A percentile compares a stretch with the other conserved stretches of the same genome.
Conservation (phyloP, 352 stramenopile species). For the Pythium oligandrum region DNA sequence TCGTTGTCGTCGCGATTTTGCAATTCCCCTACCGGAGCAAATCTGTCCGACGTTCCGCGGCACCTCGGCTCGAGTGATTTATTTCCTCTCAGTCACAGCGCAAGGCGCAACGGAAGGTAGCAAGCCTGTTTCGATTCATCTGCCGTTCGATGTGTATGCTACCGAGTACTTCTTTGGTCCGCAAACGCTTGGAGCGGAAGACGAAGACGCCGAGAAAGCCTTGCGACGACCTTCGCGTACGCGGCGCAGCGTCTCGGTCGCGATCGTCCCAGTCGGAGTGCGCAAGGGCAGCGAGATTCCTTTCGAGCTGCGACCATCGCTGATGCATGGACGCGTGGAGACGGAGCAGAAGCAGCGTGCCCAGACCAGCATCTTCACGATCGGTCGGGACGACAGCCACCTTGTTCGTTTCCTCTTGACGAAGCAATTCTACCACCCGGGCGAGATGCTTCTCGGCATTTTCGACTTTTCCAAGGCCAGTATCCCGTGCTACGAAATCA, state of each 20-base stretch:
- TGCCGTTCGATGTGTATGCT: slow-evolving; percentile 62
- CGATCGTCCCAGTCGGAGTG: slow-evolving; percentile 36
- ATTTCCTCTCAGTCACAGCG: slow-evolving; percentile 52
- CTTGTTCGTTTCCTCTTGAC: slow-evolving; percentile 53
- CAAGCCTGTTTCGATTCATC: slow-evolving; percentile 37
- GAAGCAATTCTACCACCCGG: slow-evolving; percentile 65
- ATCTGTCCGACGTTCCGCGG: slow-evolving; percentile 58
- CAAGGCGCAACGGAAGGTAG: slow-evolving; percentile 18
- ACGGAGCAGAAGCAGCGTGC: slow-evolving; percentile 44
- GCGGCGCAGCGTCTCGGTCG: slow-evolving; percentile 28
- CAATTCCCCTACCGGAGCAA: slow-evolving; percentile 37
- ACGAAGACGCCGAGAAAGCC: slow-evolving; percentile 5
- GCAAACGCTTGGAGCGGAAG: slow-evolving; percentile 22
- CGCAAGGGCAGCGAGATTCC: slow-evolving; percentile 57
- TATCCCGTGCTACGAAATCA: slow-evolving; percentile 47
- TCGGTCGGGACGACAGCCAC: slow-evolving; percentile 55
- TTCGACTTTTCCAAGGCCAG: slow-evolving; percentile 59
- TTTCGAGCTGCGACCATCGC: slow-evolving; percentile 54
- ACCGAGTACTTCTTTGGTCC: slow-evolving; percentile 42
- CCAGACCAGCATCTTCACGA: slow-evolving; percentile 70
- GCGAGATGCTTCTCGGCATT: slow-evolving; percentile 44
- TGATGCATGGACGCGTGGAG: slow-evolving; percentile 68
- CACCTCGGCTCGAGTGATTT: slow-evolving; percentile 52
- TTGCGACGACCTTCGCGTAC: slow-evolving; percentile 7
- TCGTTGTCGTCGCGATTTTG: slow-evolving; percentile 46